A percentile compares a stretch with the other conserved stretches of the same genome.
These are phyloP conservation scores for Capronia epimyces DNA, from an alignment of 2,329 filamentous ascomycete species.

Conservation along the genomic window DNA sequence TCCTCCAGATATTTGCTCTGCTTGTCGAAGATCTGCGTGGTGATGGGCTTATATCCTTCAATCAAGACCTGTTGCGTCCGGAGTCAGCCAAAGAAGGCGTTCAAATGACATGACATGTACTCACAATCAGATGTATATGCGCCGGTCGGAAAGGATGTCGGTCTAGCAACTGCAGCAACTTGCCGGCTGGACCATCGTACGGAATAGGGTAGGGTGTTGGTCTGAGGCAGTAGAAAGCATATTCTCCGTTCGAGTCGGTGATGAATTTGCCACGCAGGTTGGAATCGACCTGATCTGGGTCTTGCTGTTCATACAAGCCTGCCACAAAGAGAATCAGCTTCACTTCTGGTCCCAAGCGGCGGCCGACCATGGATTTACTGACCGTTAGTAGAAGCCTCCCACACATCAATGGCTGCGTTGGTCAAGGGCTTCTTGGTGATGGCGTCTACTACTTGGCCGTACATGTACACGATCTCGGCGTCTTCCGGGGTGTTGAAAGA, in stretches of 20 bases:
- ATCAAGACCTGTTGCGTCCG: conserved; percentile 43
- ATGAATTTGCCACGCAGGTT: conserved; percentile 69
- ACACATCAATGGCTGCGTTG: conserved; percentile 66
- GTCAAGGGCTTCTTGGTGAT: conserved; percentile 59
- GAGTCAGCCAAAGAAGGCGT: neutral
- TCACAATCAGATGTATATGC: conserved; percentile 58
- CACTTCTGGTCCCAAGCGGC: neutral
- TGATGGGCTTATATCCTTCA: conserved; percentile 61
- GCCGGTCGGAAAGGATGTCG: conserved; percentile 58
- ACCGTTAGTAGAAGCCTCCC: conserved; percentile 72
- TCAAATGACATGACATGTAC: conserved; percentile 22
- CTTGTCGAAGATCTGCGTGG: conserved; percentile 71
- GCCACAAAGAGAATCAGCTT: neutral
- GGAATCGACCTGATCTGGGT: conserved; percentile 62
- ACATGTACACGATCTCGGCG: conserved; percentile 57
- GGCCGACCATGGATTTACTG: conserved; percentile 28
- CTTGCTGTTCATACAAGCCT: conserved; percentile 66
- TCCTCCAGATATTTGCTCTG: conserved; percentile 58
- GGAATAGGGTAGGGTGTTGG: conserved; percentile 56
- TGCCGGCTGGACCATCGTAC: conserved; percentile 54
- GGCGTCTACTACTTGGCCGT: conserved; percentile 56
- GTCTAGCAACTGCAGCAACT: conserved; percentile 54
- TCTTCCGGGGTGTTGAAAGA: conserved; percentile 46
- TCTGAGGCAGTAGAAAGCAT: conserved; percentile 56
- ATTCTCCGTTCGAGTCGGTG: conserved; percentile 61